Conservation (phyloP, 2,329 filamentous ascomycete species). For the Aspergillus brunneoviolaceus region DNA sequence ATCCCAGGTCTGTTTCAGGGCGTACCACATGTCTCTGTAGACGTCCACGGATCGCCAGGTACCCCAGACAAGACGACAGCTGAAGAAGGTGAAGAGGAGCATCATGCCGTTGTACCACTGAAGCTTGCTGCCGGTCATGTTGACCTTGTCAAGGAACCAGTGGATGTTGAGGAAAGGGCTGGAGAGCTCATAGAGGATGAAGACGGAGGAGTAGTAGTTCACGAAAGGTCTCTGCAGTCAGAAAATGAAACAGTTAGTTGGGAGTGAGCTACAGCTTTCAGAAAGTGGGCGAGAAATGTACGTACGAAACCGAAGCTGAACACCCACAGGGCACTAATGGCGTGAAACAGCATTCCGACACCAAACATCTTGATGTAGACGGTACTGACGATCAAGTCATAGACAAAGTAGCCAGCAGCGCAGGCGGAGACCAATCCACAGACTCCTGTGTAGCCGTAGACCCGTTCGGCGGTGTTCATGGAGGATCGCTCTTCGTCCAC, state of each 20-base stretch:
- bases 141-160: slow-evolving; percentile 69
- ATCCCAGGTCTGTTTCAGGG: slow-evolving; percentile 45
- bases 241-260: background rate
- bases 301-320: slow-evolving; percentile 65
- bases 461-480: slow-evolving; percentile 54
- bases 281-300: slow-evolving; percentile 20
- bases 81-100: slow-evolving; percentile 60
- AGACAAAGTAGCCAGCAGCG: slow-evolving; percentile 64
- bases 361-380: slow-evolving; percentile 59
- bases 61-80: slow-evolving; percentile 63
- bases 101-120: slow-evolving; percentile 65
- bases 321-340: slow-evolving; percentile 59
- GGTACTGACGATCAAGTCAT: slow-evolving; percentile 60
- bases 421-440: slow-evolving; percentile 60
- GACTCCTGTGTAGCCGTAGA: slow-evolving; percentile 63
- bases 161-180: slow-evolving; percentile 67
- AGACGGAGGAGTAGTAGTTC: slow-evolving; percentile 64
- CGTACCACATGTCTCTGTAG: slow-evolving; percentile 60
- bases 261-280: background rate
- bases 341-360: slow-evolving; percentile 61
- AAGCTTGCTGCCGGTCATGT: slow-evolving; percentile 60
- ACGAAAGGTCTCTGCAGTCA: slow-evolving; percentile 59
- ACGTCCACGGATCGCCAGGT: slow-evolving; percentile 59
- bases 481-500: slow-evolving; percentile 55
- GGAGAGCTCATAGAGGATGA: slow-evolving; percentile 68